Percentiles rank a stretch among this genome's conserved stretches.
These are phyloP conservation scores for Phytophthora meadii DNA, from an alignment of 352 stramenopile species.

Conservation along the genomic window DNA sequence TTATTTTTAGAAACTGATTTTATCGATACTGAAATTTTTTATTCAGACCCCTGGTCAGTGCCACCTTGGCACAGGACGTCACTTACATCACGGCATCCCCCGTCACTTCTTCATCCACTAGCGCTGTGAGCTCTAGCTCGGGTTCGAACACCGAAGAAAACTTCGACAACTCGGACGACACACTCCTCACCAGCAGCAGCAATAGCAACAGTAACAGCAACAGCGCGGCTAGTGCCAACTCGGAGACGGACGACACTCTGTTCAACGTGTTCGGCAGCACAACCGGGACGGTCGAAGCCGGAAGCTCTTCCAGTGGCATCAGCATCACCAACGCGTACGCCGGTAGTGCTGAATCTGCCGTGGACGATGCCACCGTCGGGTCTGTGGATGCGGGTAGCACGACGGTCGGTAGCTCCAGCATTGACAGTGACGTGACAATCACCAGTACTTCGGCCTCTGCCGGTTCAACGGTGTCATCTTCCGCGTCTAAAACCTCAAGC, in stretches of 20 bases:
- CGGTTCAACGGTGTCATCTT: constrained; percentile 13
- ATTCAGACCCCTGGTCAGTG: too few relatives aligned
- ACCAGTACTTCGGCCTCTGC: constrained; percentile 21
- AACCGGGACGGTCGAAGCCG: constrained; percentile 1
- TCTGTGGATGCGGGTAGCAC: constrained; percentile 33
- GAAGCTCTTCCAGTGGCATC: constrained; percentile 13
- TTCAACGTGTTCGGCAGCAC: constrained; percentile 21
- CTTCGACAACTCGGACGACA: constrained; percentile 11
- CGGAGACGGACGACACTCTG: constrained; percentile 21
- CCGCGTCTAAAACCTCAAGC: constrained; percentile 19
- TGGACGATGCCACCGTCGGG: constrained; percentile 38
- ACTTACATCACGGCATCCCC: constrained; percentile 9
- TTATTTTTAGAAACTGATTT: too few relatives aligned
- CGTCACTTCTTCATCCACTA: constrained; percentile 14
- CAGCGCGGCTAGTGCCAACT: neutral
- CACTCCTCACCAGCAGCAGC: constrained; percentile 2
- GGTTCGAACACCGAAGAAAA: constrained; percentile 6
- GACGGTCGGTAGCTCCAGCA: constrained; percentile 20
- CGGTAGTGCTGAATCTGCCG: constrained; percentile 14
- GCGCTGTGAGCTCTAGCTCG: constrained; percentile 16
- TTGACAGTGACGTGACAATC: constrained; percentile 25
- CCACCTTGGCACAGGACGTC: constrained; percentile 23
- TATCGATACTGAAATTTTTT: too few relatives aligned
- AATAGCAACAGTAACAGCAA: constrained; percentile 1
- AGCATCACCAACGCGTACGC: constrained; percentile 4